Percentiles rank a stretch among this genome's conserved stretches.
phyloP scores from a whole-genome alignment of 202 grass and related monocot genomes.

The Zoysia matrella region DNA sequence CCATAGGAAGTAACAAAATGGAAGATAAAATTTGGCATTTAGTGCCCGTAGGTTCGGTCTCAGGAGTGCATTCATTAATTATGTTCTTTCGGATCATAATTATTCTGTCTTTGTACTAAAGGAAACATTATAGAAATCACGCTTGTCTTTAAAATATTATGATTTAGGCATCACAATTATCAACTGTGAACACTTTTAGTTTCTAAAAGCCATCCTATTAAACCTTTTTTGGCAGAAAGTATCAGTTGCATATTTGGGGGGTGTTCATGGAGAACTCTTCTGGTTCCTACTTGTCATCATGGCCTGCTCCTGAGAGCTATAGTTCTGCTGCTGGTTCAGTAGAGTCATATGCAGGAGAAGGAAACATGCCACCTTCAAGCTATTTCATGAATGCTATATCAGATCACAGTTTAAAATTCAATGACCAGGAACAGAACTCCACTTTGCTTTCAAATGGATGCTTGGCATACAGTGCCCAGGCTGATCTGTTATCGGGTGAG shows the following conservation, averaged over 20 bases:
- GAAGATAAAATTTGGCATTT: neutral
- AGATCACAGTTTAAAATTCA: no score
- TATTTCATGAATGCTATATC: no score
- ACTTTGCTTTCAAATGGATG: no score
- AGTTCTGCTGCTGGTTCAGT: no score
- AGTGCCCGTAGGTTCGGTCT: neutral
- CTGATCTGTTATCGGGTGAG: no score
- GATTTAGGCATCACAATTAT: conserved; percentile 20
- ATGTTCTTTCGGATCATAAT: conserved; percentile 19
- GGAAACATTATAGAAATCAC: conserved; percentile 15
- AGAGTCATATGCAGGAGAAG: no score
- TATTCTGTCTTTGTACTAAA: conserved; percentile 23
- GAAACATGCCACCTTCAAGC: no score
- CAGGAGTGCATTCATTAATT: neutral
- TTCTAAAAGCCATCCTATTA: conserved; percentile 24
- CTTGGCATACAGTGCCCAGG: no score
- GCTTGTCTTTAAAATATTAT: conserved; percentile 5
- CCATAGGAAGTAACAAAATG: neutral
- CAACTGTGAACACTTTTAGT: conserved; percentile 16
- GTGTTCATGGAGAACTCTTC: conserved; percentile 40
- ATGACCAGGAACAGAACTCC: no score
- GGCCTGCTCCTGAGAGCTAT: no score
- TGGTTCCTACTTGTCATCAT: no score
- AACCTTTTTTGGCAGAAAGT: conserved; percentile 32
- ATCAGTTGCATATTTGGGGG: neutral